A percentile compares a stretch with the other conserved stretches of the same genome.
These are phyloP conservation scores for Lasiosphaeria ovina DNA, from an alignment of 495 filamentous ascomycete genomes.

Conservation along the genomic window DNA sequence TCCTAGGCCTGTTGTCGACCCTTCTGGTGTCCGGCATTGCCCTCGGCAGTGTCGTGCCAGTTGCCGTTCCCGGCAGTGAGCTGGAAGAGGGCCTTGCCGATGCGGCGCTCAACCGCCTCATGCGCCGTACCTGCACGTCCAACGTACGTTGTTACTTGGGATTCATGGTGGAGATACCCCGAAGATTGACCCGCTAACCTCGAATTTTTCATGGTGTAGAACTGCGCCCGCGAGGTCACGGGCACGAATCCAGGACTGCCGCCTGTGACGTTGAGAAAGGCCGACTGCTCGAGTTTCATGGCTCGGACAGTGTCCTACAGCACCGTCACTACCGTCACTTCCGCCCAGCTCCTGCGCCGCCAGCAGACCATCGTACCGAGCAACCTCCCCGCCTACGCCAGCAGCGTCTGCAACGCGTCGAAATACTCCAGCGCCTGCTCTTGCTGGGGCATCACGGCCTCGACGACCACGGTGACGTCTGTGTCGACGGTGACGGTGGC, in stretches of 20 bases:
- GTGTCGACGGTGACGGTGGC: constrained; percentile 7
- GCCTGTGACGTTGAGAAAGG: background rate
- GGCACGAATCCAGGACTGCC: background rate
- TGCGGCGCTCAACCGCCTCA: background rate
- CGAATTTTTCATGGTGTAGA: background rate
- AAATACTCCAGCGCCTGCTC: constrained; percentile 1
- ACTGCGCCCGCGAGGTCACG: background rate
- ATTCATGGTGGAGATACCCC: background rate
- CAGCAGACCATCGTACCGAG: constrained; percentile 1
- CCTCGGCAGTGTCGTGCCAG: constrained; percentile 12
- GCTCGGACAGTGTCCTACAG: background rate
- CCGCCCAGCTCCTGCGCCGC: background rate
- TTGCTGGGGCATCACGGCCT: background rate
- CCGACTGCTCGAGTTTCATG: constrained; percentile 1
- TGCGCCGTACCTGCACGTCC: background rate
- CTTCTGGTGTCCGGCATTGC: constrained; percentile 10
- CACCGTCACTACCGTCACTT: background rate
- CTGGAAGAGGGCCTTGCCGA: background rate
- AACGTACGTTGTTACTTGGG: background rate
- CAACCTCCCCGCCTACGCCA: background rate
- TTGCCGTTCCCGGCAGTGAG: background rate
- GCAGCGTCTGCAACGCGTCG: background rate
- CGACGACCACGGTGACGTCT: background rate
- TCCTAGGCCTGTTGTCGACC: background rate
- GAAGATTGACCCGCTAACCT: background rate